Evolutionary conservation across 495 filamentous ascomycete species (phyloP), one percentile per base, ranked within the genome.

Genomic region (Penicillium lagena): DNA sequence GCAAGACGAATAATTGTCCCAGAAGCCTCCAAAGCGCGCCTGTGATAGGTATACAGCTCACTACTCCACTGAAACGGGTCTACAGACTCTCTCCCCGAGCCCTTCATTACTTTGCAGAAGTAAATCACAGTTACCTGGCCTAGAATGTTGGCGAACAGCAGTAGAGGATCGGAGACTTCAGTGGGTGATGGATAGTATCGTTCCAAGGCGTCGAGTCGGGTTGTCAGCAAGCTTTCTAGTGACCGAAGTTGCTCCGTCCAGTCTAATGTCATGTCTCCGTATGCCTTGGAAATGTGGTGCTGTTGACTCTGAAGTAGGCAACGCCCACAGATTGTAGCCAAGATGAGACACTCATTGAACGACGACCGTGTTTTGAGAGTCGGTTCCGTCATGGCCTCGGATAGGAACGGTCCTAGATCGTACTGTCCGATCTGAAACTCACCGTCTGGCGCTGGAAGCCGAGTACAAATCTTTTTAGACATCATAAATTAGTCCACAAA

Each of bases 371-470:
- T 31, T 13, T 49, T 60, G 38, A 65, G 56, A 29, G 41, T 42
- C 13, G 38, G 31, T 6, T 50, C 41, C 1, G 55, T 52, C 29
- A 78, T 67, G 9, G 64, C 61, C 39, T 78, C 72, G 7, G 68
- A 66, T 1, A 79, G 47, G 34, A 76, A 74, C 9, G 46, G 57
- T 11, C 60, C 64, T 28, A 60, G 62, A 12, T 63, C 57, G 1
- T 63, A 64, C 38, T 67, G 56, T 2, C 66, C 70, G 34, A 56
- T 67, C 51, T 79, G 73, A 35, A 79, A 79, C n/a, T 68, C 62
- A 0, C 47, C 35, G 27, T 79, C 76, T 1, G 66, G 63, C 1
- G 67, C 49, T 9, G 51, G 54, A 7, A 58, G 40, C 10, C 55
- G 47, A 17, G 55, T 58, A 37, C 47, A 58, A 7, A 58, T 58